Evolutionary conservation across 2,329 filamentous ascomycete genomes (phyloP).

Genomic region (Chrysoporthe deuterocubensis): DNA sequence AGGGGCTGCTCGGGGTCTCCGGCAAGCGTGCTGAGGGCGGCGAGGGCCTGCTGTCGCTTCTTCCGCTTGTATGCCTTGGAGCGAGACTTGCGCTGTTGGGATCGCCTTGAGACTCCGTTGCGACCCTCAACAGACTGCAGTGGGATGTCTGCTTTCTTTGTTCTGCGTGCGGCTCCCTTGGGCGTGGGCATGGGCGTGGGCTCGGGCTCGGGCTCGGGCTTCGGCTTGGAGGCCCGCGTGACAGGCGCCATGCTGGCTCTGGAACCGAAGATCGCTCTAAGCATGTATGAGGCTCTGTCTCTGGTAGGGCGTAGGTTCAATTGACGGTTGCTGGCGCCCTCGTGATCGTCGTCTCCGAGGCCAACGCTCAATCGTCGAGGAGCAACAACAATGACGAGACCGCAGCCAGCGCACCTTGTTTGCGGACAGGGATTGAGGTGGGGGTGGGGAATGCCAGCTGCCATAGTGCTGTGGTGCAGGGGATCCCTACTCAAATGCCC

Average conservation of each 20-base stretch:
- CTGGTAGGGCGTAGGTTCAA: too few relatives aligned
- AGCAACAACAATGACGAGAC: neutral
- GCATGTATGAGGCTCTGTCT: neutral
- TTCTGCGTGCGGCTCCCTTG: neutral
- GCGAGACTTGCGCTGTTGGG: neutral
- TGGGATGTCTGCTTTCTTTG: constrained; percentile 1
- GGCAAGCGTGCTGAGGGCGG: neutral
- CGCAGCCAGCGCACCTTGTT: neutral
- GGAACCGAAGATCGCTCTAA: neutral
- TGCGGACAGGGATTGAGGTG: neutral
- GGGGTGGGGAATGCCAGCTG: neutral
- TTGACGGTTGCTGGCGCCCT: neutral
- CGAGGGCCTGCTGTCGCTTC: constrained; percentile 8
- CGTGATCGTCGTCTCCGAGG: neutral
- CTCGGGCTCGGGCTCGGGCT: constrained; percentile 8
- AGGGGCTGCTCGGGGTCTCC: neutral
- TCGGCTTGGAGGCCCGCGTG: constrained; percentile 14
- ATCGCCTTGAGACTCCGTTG: neutral
- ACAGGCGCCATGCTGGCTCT: constrained; percentile 13
- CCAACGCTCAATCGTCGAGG: neutral
- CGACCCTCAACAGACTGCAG: constrained; percentile 3
- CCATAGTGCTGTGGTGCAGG: neutral
- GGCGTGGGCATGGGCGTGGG: constrained; percentile 1
- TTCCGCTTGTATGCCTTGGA: constrained; percentile 3
- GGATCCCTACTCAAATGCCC: neutral